Percentiles rank a stretch among this genome's conserved stretches.
phyloP scores from a whole-genome alignment of 306 rosid genomes.

The Datisca glomerata region DNA sequence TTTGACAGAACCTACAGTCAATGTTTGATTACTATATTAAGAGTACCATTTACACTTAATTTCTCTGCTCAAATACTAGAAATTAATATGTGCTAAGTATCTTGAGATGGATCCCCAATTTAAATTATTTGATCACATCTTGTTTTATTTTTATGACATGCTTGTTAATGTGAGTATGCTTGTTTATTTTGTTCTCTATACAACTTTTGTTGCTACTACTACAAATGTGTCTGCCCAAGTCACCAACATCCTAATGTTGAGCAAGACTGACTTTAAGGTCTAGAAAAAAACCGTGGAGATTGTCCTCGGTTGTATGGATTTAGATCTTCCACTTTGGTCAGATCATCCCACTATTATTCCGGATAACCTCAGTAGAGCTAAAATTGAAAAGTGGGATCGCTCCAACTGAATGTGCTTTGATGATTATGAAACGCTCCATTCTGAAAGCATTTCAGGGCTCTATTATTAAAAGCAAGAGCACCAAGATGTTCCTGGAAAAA shows the following conservation, averaged over 20 bases:
- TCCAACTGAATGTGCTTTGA: too few relatives aligned
- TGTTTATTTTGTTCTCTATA: not conserved
- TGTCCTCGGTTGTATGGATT: not conserved
- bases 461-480: not conserved
- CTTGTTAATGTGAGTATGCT: constrained; percentile 1
- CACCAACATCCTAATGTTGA: not conserved
- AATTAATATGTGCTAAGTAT: too few relatives aligned
- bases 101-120: not conserved
- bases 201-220: not conserved
- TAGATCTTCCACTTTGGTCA: not conserved
- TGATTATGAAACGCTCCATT: too few relatives aligned
- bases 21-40: too few relatives aligned
- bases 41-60: too few relatives aligned
- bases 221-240: not conserved
- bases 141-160: not conserved
- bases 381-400: not conserved
- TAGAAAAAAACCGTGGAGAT: constrained; percentile 1
- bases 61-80: too few relatives aligned
- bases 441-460: too few relatives aligned
- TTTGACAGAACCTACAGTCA: too few relatives aligned
- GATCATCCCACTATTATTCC: not conserved
- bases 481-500: not conserved
- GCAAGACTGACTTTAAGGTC: not conserved
- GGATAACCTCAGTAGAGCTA: not conserved
- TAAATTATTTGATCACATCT: not conserved